phyloP scores from a whole-genome alignment of 192 early-diverging fungal genomes.

The Cetraspora pellucida region DNA sequence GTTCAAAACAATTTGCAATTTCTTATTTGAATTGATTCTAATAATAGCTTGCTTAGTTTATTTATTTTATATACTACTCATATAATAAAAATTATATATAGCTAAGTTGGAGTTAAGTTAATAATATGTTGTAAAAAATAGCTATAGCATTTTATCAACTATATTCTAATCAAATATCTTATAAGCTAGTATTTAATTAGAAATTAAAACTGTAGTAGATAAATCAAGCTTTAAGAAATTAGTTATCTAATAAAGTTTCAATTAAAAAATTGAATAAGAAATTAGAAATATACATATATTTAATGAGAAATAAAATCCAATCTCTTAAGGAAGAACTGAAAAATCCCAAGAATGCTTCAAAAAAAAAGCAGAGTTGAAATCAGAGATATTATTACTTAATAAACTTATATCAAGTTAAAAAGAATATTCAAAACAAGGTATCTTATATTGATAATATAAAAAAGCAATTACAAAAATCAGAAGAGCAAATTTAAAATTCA shows the following conservation, averaged over 20 bases:
- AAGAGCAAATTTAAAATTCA: slow-evolving; percentile 18
- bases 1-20: background rate
- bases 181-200: background rate
- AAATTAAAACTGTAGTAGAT: slow-evolving; percentile 17
- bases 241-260: slow-evolving; percentile 26
- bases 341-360: slow-evolving; percentile 13
- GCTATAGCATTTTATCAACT: slow-evolving; percentile 14
- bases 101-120: slow-evolving; percentile 9
- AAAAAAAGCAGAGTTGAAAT: slow-evolving; percentile 25
- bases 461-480: slow-evolving; percentile 18
- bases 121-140: slow-evolving; percentile 22
- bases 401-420: slow-evolving; percentile 15
- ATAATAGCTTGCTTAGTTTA: slow-evolving; percentile 23
- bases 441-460: slow-evolving; percentile 29
- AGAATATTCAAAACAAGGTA: background rate
- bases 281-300: slow-evolving; percentile 6
- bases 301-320: slow-evolving; percentile 2
- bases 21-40: slow-evolving; percentile 1
- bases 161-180: slow-evolving; percentile 23
- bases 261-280: slow-evolving; percentile 6
- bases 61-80: slow-evolving; percentile 4
- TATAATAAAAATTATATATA: background rate
- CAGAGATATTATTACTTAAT: background rate
- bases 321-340: slow-evolving; percentile 4
- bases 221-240: slow-evolving; percentile 23